Base-by-base conservation (phyloP, 306 rosid species). In the Macrotyloma uniflorum region DNA sequence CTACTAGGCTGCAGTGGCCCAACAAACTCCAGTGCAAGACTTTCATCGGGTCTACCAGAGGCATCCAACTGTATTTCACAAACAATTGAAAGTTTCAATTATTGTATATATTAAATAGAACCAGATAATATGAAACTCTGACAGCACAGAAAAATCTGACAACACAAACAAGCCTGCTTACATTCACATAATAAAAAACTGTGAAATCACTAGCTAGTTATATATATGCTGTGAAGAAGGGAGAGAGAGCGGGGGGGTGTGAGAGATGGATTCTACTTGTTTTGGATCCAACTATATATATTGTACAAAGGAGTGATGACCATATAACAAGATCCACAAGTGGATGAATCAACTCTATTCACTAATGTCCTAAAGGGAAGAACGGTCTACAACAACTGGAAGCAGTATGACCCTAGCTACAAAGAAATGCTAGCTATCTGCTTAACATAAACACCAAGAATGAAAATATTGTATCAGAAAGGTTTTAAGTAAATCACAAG, bases 11-110 rank as follows among this genome's bases (percentile, higher is more conserved):
- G 88, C 64, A 94, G 86, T 15, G 94, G 91, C 76, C 97, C 93
- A 74, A 89, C 87, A 90, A 90, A 80, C 85, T 91, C 97, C 77
- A 89, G 72, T 11, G 88, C 87, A 71, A 94, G 94, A 85, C 98
- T 94, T 90, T 94, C 98, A 89, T 94, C 97, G 11, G 96, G 89
- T 85, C 98, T 83, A 70, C 98, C 98, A 18, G 89, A 77, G 76
- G 97, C 90, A 82, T 94, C 96, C 93, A 94, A 81, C 98, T 94
- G 89, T 87, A 57, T 49, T 57, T 67, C 78, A 76, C 82, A 74
- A 77, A 77, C 50, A 65, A 79, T 33, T 18, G 26, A 66, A 70
- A 69, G 77, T 79, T 61, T 59, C 18, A 70, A 67, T 46, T 72
- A 40, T 53, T 55, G 10, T 5, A 15, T 46, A 46, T 15, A 72